Base-by-base conservation (phyloP, 345 rosid species). In the Populus deltoides region DNA sequence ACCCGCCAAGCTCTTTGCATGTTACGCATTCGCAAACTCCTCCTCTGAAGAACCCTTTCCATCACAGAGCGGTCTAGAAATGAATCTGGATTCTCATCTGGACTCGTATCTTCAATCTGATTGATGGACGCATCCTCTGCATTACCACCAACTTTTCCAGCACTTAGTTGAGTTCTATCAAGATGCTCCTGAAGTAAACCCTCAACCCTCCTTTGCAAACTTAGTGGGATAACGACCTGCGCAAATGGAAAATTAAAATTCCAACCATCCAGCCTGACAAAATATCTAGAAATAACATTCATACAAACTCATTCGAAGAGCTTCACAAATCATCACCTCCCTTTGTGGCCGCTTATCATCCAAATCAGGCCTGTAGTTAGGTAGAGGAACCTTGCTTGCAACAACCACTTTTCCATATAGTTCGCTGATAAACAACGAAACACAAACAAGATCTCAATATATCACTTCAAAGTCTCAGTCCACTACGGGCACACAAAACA, bases 271-370 rank as follows among this genome's bases (percentile, higher is more conserved):
- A 8, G 57, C 35, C 17, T 8, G 41, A 73, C 33, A 65, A 66
- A 68, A 41, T 17, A 15, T 36, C 39, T 36, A 70, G 25, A 39
- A 51, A 55, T 62, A 79, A 36, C 17, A 69, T 45, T 51, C 66
- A 61, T 43, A 62, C 27, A 53, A 76, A 68, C 67, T 69, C 62
- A 73, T 75, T 67, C 27, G 18, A 73, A 62, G n/a, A 75, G 73
- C 61, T 77, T 70, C 49, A 27, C 65, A 86, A 61, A 66, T 8
- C 31, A 70, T 80, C 84, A 96, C 98, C 99, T 96, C 99, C 73
- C 99, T 91, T 65, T 96, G 99, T 69, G 99, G 99, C 83, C 99
- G 87, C 90, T 88, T 93, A 81, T 96, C 98, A 88, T 96, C 99
- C 86, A 96, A 88, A 86, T 96, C 99, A 8, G 98, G 97, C 80